Evolutionary conservation across 352 stramenopile species (phyloP).

Genomic region (Phytopythium ostracodes): DNA sequence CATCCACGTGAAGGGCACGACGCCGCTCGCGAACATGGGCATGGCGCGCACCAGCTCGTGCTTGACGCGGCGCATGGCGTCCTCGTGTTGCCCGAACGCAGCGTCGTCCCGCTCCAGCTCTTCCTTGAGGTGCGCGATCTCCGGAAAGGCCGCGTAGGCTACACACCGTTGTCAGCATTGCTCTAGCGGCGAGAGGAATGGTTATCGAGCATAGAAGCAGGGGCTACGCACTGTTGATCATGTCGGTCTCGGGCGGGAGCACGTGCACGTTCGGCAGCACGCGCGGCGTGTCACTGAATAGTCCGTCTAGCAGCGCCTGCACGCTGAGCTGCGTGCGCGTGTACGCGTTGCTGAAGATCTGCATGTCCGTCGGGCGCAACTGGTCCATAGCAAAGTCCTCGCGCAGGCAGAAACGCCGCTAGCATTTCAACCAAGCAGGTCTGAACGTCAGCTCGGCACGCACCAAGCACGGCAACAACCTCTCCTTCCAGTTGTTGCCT

Average conservation of each 20-base stretch:
- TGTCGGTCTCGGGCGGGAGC: constrained; percentile 57
- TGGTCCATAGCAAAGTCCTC: constrained; percentile 40
- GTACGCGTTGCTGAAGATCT: constrained; percentile 71
- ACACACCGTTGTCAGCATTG: constrained; percentile 1
- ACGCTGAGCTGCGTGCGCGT: constrained; percentile 77
- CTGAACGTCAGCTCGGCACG: neutral
- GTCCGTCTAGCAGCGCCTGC: constrained; percentile 48
- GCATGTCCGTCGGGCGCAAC: constrained; percentile 30
- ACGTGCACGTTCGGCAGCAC: constrained; percentile 43
- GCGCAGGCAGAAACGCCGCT: constrained; percentile 37
- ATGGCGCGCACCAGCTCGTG: constrained; percentile 47
- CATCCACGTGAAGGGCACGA: constrained; percentile 62
- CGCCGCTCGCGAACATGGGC: constrained; percentile 36
- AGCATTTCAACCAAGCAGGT: neutral
- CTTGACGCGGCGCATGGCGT: constrained; percentile 47
- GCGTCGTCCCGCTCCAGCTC: constrained; percentile 48
- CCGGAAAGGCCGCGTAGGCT: constrained; percentile 63
- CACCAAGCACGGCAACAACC: too few species aligned
- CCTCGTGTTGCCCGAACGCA: constrained; percentile 41
- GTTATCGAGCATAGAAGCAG: neutral
- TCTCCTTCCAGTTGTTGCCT: neutral
- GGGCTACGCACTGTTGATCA: constrained; percentile 69
- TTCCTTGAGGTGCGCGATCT: constrained; percentile 54
- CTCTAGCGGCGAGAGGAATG: neutral
- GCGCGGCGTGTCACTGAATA: constrained; percentile 34